Conservation (phyloP, 2,329 filamentous ascomycete species). For the Diaporthe helianthi region DNA sequence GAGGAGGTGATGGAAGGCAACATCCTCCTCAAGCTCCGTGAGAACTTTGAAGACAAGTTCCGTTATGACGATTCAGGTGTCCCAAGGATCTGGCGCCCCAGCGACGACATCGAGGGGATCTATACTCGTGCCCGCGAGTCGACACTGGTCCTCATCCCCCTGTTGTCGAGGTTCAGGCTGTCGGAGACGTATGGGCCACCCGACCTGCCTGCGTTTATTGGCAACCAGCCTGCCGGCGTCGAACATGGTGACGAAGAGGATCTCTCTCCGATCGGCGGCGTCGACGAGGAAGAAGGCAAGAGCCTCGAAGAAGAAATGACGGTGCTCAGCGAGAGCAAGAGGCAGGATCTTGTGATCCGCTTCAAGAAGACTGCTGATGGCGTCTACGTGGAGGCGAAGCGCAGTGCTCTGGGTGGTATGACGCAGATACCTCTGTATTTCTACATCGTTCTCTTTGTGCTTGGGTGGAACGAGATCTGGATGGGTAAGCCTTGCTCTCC, state of each 20-base stretch:
- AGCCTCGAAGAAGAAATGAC: slow-evolving; percentile 96
- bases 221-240: slow-evolving; percentile 74
- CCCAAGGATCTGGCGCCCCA: slow-evolving; percentile 94
- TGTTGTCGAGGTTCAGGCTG: slow-evolving; percentile 85
- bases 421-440: slow-evolving; percentile 95
- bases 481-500: slow-evolving; percentile 69
- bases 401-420: slow-evolving; percentile 93
- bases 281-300: slow-evolving; percentile 94
- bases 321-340: slow-evolving; percentile 87
- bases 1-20: slow-evolving; percentile 99
- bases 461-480: slow-evolving; percentile 99
- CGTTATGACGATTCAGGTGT: slow-evolving; percentile 95
- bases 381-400: slow-evolving; percentile 97
- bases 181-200: slow-evolving; percentile 77
- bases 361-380: slow-evolving; percentile 99
- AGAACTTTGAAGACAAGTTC: slow-evolving; percentile 99
- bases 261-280: slow-evolving; percentile 84
- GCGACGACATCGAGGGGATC: slow-evolving; percentile 94
- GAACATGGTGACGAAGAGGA: slow-evolving; percentile 91
- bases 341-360: slow-evolving; percentile 87
- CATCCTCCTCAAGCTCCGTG: slow-evolving; percentile 89
- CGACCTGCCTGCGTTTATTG: slow-evolving; percentile 85
- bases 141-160: slow-evolving; percentile 87
- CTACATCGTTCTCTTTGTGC: slow-evolving; percentile 83
- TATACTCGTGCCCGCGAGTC: slow-evolving; percentile 94